Evolutionary conservation across 495 filamentous ascomycete species (phyloP).

Genomic region (Aspergillus haitiensis): DNA sequence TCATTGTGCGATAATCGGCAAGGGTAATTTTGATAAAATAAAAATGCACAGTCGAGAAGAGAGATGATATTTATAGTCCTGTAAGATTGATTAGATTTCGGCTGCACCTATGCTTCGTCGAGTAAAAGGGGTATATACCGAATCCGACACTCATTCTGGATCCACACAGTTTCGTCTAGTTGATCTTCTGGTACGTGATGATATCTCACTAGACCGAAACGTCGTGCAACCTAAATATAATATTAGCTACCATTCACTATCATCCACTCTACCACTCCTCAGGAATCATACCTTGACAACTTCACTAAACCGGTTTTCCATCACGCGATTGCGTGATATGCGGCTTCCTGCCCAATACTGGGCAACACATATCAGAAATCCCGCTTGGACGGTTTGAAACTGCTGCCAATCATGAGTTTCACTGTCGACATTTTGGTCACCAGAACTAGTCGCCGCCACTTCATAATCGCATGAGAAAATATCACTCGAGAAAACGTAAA

Average conservation of each 20-base stretch:
- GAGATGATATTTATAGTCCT: constrained; percentile 43
- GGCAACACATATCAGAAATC: constrained; percentile 40
- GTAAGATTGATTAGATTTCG: constrained; percentile 17
- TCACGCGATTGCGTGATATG: constrained; percentile 41
- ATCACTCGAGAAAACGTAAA: constrained; percentile 47
- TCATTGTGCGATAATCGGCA: constrained; percentile 41
- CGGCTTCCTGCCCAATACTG: constrained; percentile 52
- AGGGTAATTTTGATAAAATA: constrained; percentile 48
- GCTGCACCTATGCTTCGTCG: not conserved
- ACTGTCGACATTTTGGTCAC: constrained; percentile 22
- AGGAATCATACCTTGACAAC: constrained; percentile 37
- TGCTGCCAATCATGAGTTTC: constrained; percentile 37
- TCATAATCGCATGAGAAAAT: constrained; percentile 45
- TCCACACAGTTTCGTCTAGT: constrained; percentile 39
- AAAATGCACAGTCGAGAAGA: constrained; percentile 47
- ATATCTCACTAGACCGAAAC: constrained; percentile 36
- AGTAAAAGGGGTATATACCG: constrained; percentile 27
- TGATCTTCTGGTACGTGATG: constrained; percentile 36
- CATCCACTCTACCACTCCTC: not conserved
- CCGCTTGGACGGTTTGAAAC: constrained; percentile 49
- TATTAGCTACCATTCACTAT: constrained; percentile 12
- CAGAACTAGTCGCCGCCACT: constrained; percentile 34
- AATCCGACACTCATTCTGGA: constrained; percentile 47
- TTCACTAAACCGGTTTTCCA: constrained; percentile 48
- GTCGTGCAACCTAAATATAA: constrained; percentile 34